Conservation (phyloP, 208 protist species). For the Leishmania arabica region DNA sequence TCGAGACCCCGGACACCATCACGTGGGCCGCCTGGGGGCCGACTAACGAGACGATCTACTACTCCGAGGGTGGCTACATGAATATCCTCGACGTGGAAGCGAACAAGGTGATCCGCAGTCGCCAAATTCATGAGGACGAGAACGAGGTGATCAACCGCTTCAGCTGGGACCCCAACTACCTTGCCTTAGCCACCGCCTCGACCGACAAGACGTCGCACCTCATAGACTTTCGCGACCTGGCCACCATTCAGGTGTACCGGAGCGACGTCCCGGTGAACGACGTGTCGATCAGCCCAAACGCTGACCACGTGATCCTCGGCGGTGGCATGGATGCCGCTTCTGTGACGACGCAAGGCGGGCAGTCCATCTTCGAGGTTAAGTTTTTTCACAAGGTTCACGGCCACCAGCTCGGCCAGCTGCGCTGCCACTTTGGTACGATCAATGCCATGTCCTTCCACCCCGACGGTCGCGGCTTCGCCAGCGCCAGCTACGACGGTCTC, state of each 20-base stretch:
- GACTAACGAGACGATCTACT: constrained; percentile 96
- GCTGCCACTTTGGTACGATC: constrained; percentile 99
- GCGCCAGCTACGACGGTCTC: constrained; percentile 95
- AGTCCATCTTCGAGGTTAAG: constrained; percentile 95
- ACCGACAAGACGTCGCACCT: constrained; percentile 95
- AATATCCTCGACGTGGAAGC: constrained; percentile 93
- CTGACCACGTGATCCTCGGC: constrained; percentile 94
- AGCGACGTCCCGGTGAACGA: constrained; percentile 97
- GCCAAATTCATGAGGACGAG: constrained; percentile 62
- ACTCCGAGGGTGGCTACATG: constrained; percentile 92
- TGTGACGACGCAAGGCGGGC: constrained; percentile 94
- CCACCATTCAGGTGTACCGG: constrained; percentile 95
- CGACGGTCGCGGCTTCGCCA: constrained; percentile 93
- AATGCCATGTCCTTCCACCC: constrained; percentile 96
- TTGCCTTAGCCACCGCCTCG: constrained; percentile 93
- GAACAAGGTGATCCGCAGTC: constrained; percentile 72
- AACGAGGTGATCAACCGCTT: constrained; percentile 85
- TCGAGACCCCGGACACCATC: constrained; percentile 68
- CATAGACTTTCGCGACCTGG: constrained; percentile 94
- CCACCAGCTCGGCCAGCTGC: constrained; percentile 95
- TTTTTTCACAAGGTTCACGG: constrained; percentile 97
- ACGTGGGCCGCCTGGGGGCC: constrained; percentile 96
- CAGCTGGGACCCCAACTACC: constrained; percentile 89
- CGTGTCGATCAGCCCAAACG: constrained; percentile 93
- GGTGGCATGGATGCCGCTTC: constrained; percentile 96